Evolutionary conservation across 2,329 filamentous ascomycete genomes (phyloP), one percentile per base, ranked within the genome.

Genomic region (Monosporascus sp.): DNA sequence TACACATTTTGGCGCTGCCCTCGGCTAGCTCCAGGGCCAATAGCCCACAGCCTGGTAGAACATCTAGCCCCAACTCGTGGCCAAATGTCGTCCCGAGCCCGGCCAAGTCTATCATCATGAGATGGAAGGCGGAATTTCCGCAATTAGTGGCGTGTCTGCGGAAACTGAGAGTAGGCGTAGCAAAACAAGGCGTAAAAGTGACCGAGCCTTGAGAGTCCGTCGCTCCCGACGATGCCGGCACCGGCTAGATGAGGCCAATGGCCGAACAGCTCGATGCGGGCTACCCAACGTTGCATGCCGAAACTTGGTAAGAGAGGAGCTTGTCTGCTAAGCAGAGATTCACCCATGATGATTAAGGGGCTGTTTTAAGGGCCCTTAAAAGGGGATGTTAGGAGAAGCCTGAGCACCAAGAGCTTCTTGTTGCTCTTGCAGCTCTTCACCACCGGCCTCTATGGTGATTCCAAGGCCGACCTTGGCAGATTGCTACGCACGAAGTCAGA

Each of bases 391-490:
- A 59, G 75, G 74, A 44, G 76, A 70, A 37, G 79, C 72, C 63
- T 81, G 78, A 53, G 75, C 72, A 54, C 78, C 79, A 48, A 80
- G 65, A 56, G 72, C 70, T 71, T 91, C 87, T 72, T 91, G 88
- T 74, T 91, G 88, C 72, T 92, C 87, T 79, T 94, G 89, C 62
- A 96, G 77, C 70, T 95, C 91, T 71, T 96, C 91, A 52, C 86
- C 82, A 49, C 86, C 86, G 50, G 89, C 84, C 78, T 96, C 91
- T 62, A 96, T 90, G 48, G 92, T 96, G 64, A 99, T 90, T 57
- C 91, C 91, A 60, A 99, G 82, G 63, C 94, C 94, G 64, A 97
- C 84, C 81, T 97, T 97, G 63, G 93, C 90, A 77, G 88, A 83
- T 86, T 94, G 91, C 94, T 99, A 64, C 50, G 52, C 24, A 45